Evolutionary conservation across 2,329 filamentous ascomycete genomes (phyloP).

Genomic region (Neopestalotiopsis clavispora): DNA sequence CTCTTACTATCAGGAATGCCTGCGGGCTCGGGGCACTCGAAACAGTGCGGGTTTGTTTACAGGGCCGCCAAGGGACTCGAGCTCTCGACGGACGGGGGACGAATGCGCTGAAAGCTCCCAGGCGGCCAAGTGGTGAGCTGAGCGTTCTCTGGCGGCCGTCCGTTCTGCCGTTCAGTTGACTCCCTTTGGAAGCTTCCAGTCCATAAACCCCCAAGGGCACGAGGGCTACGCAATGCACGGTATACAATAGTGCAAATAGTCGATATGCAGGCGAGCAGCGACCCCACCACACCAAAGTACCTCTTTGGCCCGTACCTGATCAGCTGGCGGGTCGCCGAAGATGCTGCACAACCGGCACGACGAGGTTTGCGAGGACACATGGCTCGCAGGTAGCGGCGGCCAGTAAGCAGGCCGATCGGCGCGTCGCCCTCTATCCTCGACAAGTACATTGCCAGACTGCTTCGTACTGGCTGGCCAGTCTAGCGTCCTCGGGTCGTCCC

Average conservation of each 20-base stretch:
- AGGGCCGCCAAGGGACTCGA: constrained; percentile 1
- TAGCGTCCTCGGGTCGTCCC: constrained; percentile 7
- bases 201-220: neutral
- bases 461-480: neutral
- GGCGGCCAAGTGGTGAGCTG: neutral
- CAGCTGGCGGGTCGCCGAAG: constrained; percentile 20
- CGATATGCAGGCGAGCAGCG: neutral
- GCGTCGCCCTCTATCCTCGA: constrained; percentile 28
- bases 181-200: constrained; percentile 7
- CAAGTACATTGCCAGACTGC: constrained; percentile 21
- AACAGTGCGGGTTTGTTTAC: neutral
- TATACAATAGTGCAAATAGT: constrained; percentile 13
- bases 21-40: neutral
- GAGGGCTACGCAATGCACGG: constrained; percentile 5
- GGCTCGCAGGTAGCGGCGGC: constrained; percentile 25
- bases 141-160: neutral
- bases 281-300: constrained; percentile 11
- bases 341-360: constrained; percentile 15
- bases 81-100: neutral
- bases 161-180: neutral
- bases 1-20: neutral
- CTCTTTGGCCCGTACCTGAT: constrained; percentile 26
- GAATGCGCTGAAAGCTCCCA: neutral
- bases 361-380: constrained; percentile 21
- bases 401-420: constrained; percentile 25